Conservation (phyloP, 495 filamentous ascomycete species). For the Annulohypoxylon bovei region DNA sequence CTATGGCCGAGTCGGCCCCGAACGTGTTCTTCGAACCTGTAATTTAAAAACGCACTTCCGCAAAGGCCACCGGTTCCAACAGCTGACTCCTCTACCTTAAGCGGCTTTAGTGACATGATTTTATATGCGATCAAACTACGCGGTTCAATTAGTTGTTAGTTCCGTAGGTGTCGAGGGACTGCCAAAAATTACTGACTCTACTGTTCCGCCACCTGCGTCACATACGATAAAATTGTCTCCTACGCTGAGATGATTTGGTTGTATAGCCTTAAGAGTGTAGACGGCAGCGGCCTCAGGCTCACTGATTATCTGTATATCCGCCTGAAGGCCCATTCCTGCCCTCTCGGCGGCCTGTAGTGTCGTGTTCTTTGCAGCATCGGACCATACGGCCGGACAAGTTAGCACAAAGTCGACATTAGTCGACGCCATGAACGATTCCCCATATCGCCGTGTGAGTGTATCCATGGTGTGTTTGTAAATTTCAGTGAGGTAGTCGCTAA, state of each 20-base stretch:
- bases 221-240: slow-evolving; percentile 79
- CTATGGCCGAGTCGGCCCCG: slow-evolving; percentile 64
- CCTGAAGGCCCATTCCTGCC: slow-evolving; percentile 71
- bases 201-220: slow-evolving; percentile 82
- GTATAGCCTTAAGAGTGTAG: slow-evolving; percentile 73
- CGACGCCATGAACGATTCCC: slow-evolving; percentile 67
- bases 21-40: slow-evolving; percentile 74
- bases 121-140: slow-evolving; percentile 73
- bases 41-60: slow-evolving; percentile 76
- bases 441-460: slow-evolving; percentile 72
- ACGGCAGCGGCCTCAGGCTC: slow-evolving; percentile 82
- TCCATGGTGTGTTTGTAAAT: slow-evolving; percentile 79
- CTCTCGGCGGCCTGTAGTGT: slow-evolving; percentile 71
- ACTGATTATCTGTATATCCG: slow-evolving; percentile 72
- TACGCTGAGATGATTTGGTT: slow-evolving; percentile 69
- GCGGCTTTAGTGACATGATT: slow-evolving; percentile 65
- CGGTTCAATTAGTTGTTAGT: slow-evolving; percentile 31
- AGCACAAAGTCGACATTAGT: slow-evolving; percentile 74
- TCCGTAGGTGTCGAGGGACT: slow-evolving; percentile 38
- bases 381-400: slow-evolving; percentile 85
- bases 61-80: slow-evolving; percentile 73
- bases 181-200: slow-evolving; percentile 57
- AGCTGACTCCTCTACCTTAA: slow-evolving; percentile 71
- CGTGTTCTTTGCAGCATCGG: slow-evolving; percentile 74
- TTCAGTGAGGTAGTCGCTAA: slow-evolving; percentile 74